Base-by-base conservation (phyloP, 208 protist species). In the Crithidia brevicula region DNA sequence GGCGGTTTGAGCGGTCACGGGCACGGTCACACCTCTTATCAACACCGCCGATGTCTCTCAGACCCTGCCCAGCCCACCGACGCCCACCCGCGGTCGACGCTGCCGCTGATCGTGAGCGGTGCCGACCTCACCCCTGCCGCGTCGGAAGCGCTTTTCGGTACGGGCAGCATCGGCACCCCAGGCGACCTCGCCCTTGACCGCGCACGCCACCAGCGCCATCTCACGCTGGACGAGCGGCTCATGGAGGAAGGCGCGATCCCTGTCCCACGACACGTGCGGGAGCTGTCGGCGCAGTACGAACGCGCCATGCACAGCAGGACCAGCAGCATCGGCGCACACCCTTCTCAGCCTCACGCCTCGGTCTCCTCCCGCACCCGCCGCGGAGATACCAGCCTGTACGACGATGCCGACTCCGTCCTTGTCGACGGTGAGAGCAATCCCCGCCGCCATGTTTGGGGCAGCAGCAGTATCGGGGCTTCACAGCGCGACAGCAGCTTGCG, bases 211-310 rank as follows among this genome's bases (percentile, higher is more conserved):
- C 43, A 57, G 40, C 83, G 76, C 9, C 65, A 67, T 34, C 60
- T 75, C n/a, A 82, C 79, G 0, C 53, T 85, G 22, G 77, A 88
- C 22, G 83, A 88, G 52, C 72, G 73, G 20, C 51, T 88, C 15
- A 67, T 64, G 36, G 50, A 77, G 42, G 73, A 75, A 4, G 72
- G 76, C 10, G 72, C 63, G 36, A 47, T 85, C 40, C 66, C 74
- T 2, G 34, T 82, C 11, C 79, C 83, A 33, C 64, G 15, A 6
- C 43, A 80, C 57, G 51, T 81, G 42, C 67, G 38, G 34, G 60
- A 69, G 16, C 49, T 88, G 53, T 81, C 79, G 23, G 51, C 74
- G 28, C 43, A 67, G 15, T 85, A 88, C 67, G 83, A 85, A 23
- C 51, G 52, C 9, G 60, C 58, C 13, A 60, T 63, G 49, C 72